Evolutionary conservation across 2,329 filamentous ascomycete genomes (phyloP).

Genomic region (Trichoderma brevicompactum): DNA sequence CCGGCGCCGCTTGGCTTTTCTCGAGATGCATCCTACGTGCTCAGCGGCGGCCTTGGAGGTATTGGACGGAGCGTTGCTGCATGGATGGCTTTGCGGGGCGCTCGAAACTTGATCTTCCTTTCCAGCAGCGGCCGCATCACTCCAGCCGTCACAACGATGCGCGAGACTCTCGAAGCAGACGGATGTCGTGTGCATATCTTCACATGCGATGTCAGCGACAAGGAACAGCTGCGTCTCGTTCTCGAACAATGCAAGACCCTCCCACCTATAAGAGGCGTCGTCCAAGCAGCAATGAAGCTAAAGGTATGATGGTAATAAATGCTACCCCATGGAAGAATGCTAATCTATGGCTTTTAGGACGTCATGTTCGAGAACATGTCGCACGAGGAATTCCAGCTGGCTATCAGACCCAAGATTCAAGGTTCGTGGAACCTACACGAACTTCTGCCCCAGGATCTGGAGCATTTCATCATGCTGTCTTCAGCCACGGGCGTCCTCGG

Average conservation of each 20-base stretch:
- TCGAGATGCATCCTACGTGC: slow-evolving; percentile 32
- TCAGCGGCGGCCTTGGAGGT: slow-evolving; percentile 35
- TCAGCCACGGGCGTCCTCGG: slow-evolving; percentile 43
- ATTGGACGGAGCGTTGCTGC: slow-evolving; percentile 32
- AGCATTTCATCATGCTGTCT: slow-evolving; percentile 45
- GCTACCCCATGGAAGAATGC: not conserved
- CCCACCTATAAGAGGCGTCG: slow-evolving; percentile 34
- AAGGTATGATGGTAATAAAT: not conserved
- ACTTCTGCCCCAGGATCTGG: slow-evolving; percentile 41
- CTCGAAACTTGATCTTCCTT: slow-evolving; percentile 39
- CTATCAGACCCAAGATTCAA: slow-evolving; percentile 40
- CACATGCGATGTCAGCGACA: slow-evolving; percentile 32
- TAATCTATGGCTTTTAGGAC: slow-evolving; percentile 29
- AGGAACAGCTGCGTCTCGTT: slow-evolving; percentile 21
- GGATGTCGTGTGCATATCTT: slow-evolving; percentile 27
- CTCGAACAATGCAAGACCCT: slow-evolving; percentile 27
- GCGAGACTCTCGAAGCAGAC: slow-evolving; percentile 22
- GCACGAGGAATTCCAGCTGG: slow-evolving; percentile 38
- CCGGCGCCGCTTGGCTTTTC: slow-evolving; percentile 15
- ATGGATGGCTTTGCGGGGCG: slow-evolving; percentile 35
- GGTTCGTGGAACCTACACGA: slow-evolving; percentile 41
- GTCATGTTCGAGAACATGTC: slow-evolving; percentile 33
- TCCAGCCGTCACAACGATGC: slow-evolving; percentile 31
- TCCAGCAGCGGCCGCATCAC: slow-evolving; percentile 35
- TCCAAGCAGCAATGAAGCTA: slow-evolving; percentile 33